phyloP scores from a whole-genome alignment of 495 filamentous ascomycete genomes.

The Antarctomyces pellizariae region DNA sequence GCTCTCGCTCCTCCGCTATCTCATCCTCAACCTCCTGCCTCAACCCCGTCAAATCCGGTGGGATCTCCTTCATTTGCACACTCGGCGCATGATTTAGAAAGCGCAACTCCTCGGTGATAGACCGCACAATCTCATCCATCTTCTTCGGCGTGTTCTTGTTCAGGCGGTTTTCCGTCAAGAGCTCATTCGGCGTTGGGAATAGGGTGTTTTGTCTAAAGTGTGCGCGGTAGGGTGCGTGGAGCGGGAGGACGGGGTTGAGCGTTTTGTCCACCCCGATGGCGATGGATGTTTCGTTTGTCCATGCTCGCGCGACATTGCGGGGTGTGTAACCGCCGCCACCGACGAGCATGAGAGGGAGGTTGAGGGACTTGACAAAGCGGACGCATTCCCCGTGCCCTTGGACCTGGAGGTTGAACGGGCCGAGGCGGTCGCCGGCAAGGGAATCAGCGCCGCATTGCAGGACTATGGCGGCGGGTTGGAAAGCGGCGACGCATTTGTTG shows the following conservation, averaged over 20 bases:
- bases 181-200: slow-evolving; percentile 51
- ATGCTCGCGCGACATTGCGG: slow-evolving; percentile 83
- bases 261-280: slow-evolving; percentile 49
- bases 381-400: slow-evolving; percentile 82
- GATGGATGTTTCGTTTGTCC: slow-evolving; percentile 88
- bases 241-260: slow-evolving; percentile 50
- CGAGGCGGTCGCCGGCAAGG: slow-evolving; percentile 76
- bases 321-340: slow-evolving; percentile 97
- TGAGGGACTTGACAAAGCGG: slow-evolving; percentile 54
- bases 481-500: slow-evolving; percentile 46
- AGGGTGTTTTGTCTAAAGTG: slow-evolving; percentile 71
- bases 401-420: slow-evolving; percentile 92
- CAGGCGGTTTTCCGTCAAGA: slow-evolving; percentile 28
- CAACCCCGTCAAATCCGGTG: slow-evolving; percentile 47
- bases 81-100: slow-evolving; percentile 72
- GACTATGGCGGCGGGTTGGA: slow-evolving; percentile 69
- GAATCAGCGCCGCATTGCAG: slow-evolving; percentile 94
- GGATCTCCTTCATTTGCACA: slow-evolving; percentile 63
- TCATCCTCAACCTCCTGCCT: slow-evolving; percentile 61
- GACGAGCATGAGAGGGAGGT: slow-evolving; percentile 64
- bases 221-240: slow-evolving; percentile 49
- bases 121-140: slow-evolving; percentile 44
- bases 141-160: slow-evolving; percentile 64
- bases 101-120: slow-evolving; percentile 63
- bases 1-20: slow-evolving; percentile 45